A percentile compares a stretch with the other conserved stretches of the same genome.
These are phyloP conservation scores for Rutstroemia sydowiana DNA, from an alignment of 2,329 filamentous ascomycete genomes.

Conservation along the genomic window DNA sequence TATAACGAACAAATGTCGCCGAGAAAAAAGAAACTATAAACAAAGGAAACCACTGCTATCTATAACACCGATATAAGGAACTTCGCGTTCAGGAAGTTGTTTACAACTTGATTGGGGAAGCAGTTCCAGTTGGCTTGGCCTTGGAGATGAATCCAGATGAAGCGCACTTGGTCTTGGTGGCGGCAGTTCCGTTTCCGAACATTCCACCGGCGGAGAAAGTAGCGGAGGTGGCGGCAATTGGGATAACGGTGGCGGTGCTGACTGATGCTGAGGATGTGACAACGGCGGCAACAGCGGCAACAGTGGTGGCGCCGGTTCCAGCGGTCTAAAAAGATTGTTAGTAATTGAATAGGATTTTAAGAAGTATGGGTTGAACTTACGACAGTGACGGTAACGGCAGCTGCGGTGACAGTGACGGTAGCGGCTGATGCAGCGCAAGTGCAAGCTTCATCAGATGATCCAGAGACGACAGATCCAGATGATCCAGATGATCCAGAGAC, in stretches of 20 bases:
- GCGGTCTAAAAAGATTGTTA: conserved; percentile 12
- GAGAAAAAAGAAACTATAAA: not conserved
- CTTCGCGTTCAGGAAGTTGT: conserved; percentile 5
- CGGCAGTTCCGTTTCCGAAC: conserved; percentile 17
- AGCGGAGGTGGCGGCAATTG: conserved; percentile 17
- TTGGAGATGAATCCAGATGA: conserved; percentile 23
- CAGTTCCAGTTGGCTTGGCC: conserved; percentile 15
- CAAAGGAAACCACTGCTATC: conserved; percentile 2
- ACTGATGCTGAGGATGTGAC: too few relatives aligned
- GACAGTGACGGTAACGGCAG: conserved; percentile 27
- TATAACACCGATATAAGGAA: not conserved
- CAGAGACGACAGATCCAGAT: conserved; percentile 4
- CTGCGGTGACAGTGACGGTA: conserved; percentile 22
- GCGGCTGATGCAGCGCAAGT: conserved; percentile 13
- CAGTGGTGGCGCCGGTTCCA: not conserved
- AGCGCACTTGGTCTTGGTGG: conserved; percentile 21
- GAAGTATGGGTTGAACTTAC: conserved; percentile 16
- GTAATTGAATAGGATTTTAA: not conserved
- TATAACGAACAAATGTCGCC: not conserved
- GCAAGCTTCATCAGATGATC: conserved; percentile 1
- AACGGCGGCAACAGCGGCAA: not conserved
- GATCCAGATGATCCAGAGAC: conserved; percentile 4
- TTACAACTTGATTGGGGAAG: conserved; percentile 5
- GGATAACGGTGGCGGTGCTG: conserved; percentile 24
- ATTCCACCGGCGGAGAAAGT: conserved; percentile 8